Percentiles rank a stretch among this genome's conserved stretches.
phyloP scores from a whole-genome alignment of 208 protist species.

The Leishmania martiniquensis region DNA sequence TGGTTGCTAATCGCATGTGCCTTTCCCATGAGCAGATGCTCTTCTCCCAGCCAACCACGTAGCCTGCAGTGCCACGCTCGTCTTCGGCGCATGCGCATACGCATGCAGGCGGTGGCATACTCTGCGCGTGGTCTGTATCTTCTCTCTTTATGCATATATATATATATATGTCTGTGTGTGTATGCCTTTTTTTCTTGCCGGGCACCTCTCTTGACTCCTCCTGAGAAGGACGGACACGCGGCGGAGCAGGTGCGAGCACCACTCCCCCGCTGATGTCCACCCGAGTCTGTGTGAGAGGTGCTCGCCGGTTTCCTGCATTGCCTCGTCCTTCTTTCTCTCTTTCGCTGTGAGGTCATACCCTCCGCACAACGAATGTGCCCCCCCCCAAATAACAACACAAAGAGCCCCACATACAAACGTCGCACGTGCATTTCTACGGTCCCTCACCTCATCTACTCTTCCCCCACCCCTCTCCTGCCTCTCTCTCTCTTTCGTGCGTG shows the following conservation, averaged over 20 bases:
- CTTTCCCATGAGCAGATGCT: neutral
- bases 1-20: neutral
- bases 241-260: slow-evolving; percentile 1
- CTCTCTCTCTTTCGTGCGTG: neutral
- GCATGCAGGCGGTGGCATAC: neutral
- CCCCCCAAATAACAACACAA: neutral
- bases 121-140: neutral
- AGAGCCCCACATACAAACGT: neutral
- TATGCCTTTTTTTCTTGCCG: neutral
- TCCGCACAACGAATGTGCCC: neutral
- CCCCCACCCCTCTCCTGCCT: neutral
- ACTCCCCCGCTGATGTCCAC: neutral
- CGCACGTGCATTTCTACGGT: neutral
- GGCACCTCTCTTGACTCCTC: neutral
- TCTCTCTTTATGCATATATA: too few relatives aligned
- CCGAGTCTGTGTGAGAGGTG: neutral
- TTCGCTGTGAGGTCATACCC: neutral
- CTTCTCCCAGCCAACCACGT: neutral
- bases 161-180: neutral
- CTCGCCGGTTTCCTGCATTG: neutral
- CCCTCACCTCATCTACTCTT: neutral
- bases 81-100: neutral
- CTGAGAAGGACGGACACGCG: neutral
- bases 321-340: neutral
- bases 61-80: neutral